phyloP scores from a whole-genome alignment of 2,329 filamentous ascomycete genomes.

The Phialemoniopsis sp. region DNA sequence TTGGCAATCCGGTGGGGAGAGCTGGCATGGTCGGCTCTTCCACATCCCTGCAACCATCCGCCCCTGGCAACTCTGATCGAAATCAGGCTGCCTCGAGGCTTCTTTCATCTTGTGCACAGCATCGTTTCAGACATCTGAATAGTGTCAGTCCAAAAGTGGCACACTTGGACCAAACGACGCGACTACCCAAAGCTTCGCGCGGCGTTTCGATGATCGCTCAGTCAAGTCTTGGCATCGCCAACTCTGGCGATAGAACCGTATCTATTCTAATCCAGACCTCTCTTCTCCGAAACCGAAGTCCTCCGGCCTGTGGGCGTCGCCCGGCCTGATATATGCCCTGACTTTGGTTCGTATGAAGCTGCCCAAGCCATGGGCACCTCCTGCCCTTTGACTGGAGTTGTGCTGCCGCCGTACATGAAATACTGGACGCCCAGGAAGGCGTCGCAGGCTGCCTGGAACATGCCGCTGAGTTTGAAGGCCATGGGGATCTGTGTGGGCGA shows the following conservation, averaged over 20 bases:
- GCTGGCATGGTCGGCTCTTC: background rate
- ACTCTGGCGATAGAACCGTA: too few relatives aligned
- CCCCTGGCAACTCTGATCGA: too few relatives aligned
- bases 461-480: slow-evolving; percentile 78
- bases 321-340: slow-evolving; percentile 20
- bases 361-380: too few relatives aligned
- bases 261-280: slow-evolving; percentile 1
- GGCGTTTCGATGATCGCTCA: too few relatives aligned
- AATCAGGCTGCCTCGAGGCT: too few relatives aligned
- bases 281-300: slow-evolving; percentile 28
- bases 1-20: background rate
- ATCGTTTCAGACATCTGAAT: too few relatives aligned
- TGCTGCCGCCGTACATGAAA: slow-evolving; percentile 53
- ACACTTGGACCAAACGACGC: too few relatives aligned
- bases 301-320: slow-evolving; percentile 33
- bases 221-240: too few relatives aligned
- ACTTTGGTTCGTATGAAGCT: slow-evolving; percentile 22
- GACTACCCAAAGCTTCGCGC: too few relatives aligned
- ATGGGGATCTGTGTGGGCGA: slow-evolving; percentile 65
- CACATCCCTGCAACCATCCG: background rate
- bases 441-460: slow-evolving; percentile 79
- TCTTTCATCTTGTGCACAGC: too few relatives aligned
- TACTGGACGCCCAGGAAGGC: slow-evolving; percentile 71
- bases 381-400: too few relatives aligned
- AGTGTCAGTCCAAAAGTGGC: too few relatives aligned